A percentile compares a stretch with the other conserved stretches of the same genome.
These are phyloP conservation scores for Lipomyces mesembrius DNA, from an alignment of 805 yeast genomes.

Conservation along the genomic window DNA sequence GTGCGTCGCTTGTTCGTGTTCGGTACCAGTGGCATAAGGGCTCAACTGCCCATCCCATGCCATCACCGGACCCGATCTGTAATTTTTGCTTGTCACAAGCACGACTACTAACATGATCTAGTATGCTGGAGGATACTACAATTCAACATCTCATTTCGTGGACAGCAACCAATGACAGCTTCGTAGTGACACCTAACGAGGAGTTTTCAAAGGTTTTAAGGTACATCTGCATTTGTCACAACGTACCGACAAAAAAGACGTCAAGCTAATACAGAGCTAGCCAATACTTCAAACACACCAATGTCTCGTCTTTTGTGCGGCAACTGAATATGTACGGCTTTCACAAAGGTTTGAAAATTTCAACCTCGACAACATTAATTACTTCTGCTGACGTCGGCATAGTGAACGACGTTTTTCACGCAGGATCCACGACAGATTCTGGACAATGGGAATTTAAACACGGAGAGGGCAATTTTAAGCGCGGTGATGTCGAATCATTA, in stretches of 20 bases:
- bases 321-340: slow-evolving; percentile 97
- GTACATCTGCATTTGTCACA: slow-evolving; percentile 13
- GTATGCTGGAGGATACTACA: slow-evolving; percentile 81
- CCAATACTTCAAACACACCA: slow-evolving; percentile 87
- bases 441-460: slow-evolving; percentile 87
- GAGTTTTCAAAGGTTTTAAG: slow-evolving; percentile 76
- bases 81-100: not conserved
- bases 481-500: slow-evolving; percentile 77
- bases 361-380: not conserved
- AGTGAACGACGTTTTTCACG: slow-evolving; percentile 47
- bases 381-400: slow-evolving; percentile 43
- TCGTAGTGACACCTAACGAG: slow-evolving; percentile 81
- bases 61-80: not conserved
- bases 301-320: slow-evolving; percentile 89
- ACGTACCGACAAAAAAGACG: not conserved
- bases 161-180: slow-evolving; percentile 71
- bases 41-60: not conserved
- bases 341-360: slow-evolving; percentile 62
- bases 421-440: slow-evolving; percentile 34
- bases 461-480: slow-evolving; percentile 72
- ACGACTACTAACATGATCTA: slow-evolving; percentile 36
- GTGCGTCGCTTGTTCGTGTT: slow-evolving; percentile 28
- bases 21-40: not conserved
- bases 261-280: slow-evolving; percentile 38
- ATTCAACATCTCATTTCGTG: slow-evolving; percentile 84